Percentiles rank a stretch among this genome's conserved stretches.
These are phyloP conservation scores for Babjeviella inositovora DNA, from an alignment of 805 yeast species.

Conservation along the genomic window DNA sequence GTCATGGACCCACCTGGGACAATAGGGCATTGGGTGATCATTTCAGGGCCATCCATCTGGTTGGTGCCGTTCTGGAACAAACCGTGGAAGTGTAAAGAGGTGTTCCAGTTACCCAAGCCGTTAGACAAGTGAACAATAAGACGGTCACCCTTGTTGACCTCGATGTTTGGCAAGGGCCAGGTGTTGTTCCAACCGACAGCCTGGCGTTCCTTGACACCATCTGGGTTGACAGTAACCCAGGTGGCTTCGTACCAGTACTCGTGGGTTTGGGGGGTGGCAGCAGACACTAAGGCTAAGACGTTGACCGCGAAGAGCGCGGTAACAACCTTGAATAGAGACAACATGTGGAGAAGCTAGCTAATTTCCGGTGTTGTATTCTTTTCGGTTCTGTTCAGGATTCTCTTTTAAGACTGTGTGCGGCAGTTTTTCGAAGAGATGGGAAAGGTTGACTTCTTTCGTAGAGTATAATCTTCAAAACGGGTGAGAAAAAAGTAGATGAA, in stretches of 20 bases:
- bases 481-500: no score
- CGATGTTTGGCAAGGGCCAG: slow-evolving; percentile 79
- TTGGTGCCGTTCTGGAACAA: slow-evolving; percentile 62
- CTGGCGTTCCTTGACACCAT: slow-evolving; percentile 24
- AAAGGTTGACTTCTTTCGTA: no score
- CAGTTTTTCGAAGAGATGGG: no score
- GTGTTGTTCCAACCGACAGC: slow-evolving; percentile 34
- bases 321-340: no score
- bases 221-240: slow-evolving; percentile 28
- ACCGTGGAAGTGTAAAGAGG: slow-evolving; percentile 90
- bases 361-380: no score
- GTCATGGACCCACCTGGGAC: slow-evolving; percentile 59
- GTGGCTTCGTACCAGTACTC: slow-evolving; percentile 17
- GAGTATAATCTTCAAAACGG: no score
- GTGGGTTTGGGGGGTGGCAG: no score
- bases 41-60: slow-evolving; percentile 85
- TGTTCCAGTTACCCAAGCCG: slow-evolving; percentile 51
- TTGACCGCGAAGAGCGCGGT: no score
- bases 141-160: slow-evolving; percentile 68
- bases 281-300: no score
- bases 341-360: no score
- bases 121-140: slow-evolving; percentile 61
- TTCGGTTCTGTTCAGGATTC: no score
- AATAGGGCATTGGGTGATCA: slow-evolving; percentile 83
- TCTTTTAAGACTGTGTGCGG: no score